These are phyloP conservation scores for Daucus carota DNA, from an alignment of 129 eudicot species.

Conservation along the genomic window DH1_v3.0 NC_030387.2:26568501-26569000, in stretches of 20 bases:
- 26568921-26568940: not conserved
- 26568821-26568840: not conserved
- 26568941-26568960: not conserved
- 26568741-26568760: conserved; percentile 27
- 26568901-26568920: not conserved
- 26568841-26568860: not conserved
- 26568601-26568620: not conserved
- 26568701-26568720: conserved; percentile 84
- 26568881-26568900: conserved; percentile 1
- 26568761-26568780: conserved; percentile 16
- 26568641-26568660: conserved; percentile 33
- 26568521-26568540: not conserved
- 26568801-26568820: not conserved
- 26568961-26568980: not conserved
- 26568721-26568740: conserved; percentile 19
- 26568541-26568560: not conserved
- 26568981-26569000: not conserved
- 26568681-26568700: conserved; percentile 79
- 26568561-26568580: not conserved
- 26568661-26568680: conserved; percentile 61
- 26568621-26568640: not conserved
- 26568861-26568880: not conserved
- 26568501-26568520: not conserved
- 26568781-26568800: not conserved
- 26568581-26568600: not conserved